phyloP scores from a whole-genome alignment of 352 stramenopile genomes.

The Globisporangium paroecandrum region DNA sequence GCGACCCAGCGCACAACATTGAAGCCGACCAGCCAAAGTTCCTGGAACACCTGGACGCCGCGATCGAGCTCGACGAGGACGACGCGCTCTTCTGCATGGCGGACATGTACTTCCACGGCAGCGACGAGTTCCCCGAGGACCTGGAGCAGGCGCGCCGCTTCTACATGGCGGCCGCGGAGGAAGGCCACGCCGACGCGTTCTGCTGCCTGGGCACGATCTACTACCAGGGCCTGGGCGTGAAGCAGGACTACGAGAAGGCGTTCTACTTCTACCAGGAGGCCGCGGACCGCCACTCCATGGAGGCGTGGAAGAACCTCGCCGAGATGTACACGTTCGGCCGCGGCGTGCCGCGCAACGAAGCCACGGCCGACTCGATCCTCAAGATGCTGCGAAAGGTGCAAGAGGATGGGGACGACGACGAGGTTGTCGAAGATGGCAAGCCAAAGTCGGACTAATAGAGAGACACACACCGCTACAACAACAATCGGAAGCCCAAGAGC shows the following conservation, averaged over 20 bases:
- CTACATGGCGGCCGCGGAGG: slow-evolving; percentile 66
- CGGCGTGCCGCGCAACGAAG: slow-evolving; percentile 74
- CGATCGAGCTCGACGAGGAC: slow-evolving; percentile 55
- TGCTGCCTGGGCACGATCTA: slow-evolving; percentile 79
- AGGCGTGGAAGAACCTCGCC: slow-evolving; percentile 86
- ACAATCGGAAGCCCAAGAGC: not conserved
- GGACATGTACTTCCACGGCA: slow-evolving; percentile 84
- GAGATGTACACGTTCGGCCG: slow-evolving; percentile 82
- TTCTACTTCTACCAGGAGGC: slow-evolving; percentile 88
- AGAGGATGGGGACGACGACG: slow-evolving; percentile 7
- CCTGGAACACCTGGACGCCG: slow-evolving; percentile 56
- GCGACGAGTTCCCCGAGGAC: slow-evolving; percentile 68
- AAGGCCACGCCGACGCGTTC: slow-evolving; percentile 65
- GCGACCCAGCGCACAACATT: slow-evolving; percentile 50
- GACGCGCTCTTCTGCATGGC: slow-evolving; percentile 84
- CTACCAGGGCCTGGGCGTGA: slow-evolving; percentile 72
- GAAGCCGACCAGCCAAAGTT: slow-evolving; percentile 51
- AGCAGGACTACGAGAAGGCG: slow-evolving; percentile 68
- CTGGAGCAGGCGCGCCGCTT: slow-evolving; percentile 65
- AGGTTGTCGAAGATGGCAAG: not conserved
- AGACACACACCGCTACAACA: too few species aligned
- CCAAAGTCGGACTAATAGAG: slow-evolving; percentile 6
- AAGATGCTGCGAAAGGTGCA: slow-evolving; percentile 61
- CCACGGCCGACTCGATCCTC: slow-evolving; percentile 78
- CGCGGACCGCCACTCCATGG: slow-evolving; percentile 77